Base-by-base conservation (phyloP, 768 basidiomycete species). In the Tulasnella sp. region DNA sequence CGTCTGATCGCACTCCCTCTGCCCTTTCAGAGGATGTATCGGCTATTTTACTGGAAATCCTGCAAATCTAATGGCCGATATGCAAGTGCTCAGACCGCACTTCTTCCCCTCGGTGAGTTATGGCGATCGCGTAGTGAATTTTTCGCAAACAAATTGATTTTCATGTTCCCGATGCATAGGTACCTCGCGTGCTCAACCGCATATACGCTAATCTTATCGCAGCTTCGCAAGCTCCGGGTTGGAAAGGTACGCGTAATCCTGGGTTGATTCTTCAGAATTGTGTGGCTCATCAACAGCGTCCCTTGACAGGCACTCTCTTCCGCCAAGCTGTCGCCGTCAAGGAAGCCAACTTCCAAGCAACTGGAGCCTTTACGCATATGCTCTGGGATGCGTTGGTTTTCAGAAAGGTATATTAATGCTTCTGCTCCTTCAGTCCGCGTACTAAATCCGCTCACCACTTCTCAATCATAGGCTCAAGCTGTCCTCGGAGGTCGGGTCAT, bases 301-400 rank as follows among this genome's bases (percentile, higher is more conserved):
- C 34, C 15, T 38, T 38, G 34, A 7, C 34, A 54, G 54, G 54
- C 5, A 47, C 15, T 19, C 71, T 98, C 17, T 88, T 96, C 70
- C 80, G 81, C 58, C 84, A 78, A 68, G 96, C 94, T 2, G 71
- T 93, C 26, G 73, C 81, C 53, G 76, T 79, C 47, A 98, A 97
- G 71, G 68, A 92, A 15, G 77, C 82, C 43, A 82, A 79, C 58
- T 72, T 93, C 58, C 78, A 74, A 63, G 67, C 76, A 19, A 89
- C 85, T 0, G 93, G 92, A 27, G 73, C 77, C 51, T 72, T 75
- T 53, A 85, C 78, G 0, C 95, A 99, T 69, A 70, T 82, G 3
- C 70, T 98, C 45, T 97, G 90, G 83, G 96, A 99, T 68, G 80
- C 77, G 49, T 68, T 99, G 38, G 86, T 99, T 1, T 97, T 99